Percentiles rank a stretch among this genome's conserved stretches.
phyloP scores from a whole-genome alignment of 2,329 filamentous ascomycete species.

The Penicillium occitanis region DNA sequence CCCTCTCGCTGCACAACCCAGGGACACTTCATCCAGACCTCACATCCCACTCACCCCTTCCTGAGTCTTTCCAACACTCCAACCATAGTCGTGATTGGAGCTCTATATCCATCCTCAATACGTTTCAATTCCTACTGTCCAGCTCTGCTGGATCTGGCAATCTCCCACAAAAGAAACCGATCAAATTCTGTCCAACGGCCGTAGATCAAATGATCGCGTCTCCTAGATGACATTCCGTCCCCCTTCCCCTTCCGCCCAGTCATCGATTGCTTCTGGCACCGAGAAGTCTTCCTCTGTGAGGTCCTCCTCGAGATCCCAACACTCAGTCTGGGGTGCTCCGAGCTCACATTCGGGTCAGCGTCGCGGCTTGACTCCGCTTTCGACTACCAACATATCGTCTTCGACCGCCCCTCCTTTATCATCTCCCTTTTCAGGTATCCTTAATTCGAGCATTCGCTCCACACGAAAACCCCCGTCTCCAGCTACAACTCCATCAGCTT shows the following conservation, averaged over 20 bases:
- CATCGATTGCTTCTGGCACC: conserved; percentile 53
- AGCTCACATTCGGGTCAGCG: conserved; percentile 56
- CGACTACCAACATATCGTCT: conserved; percentile 51
- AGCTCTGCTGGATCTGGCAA: conserved; percentile 19
- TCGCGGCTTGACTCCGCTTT: conserved; percentile 59
- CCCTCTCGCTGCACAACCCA: conserved; percentile 5
- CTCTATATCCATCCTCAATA: background rate
- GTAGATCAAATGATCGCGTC: conserved; percentile 53
- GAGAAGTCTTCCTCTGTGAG: conserved; percentile 49
- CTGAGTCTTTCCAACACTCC: background rate
- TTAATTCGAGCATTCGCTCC: conserved; percentile 52
- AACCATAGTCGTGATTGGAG: background rate
- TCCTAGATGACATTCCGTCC: conserved; percentile 59
- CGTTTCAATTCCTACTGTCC: background rate
- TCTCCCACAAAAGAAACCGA: conserved; percentile 9
- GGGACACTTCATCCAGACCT: conserved; percentile 16
- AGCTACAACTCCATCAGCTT: conserved; percentile 56
- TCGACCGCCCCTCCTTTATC: conserved; percentile 53
- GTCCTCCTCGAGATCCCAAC: conserved; percentile 47
- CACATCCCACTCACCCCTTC: conserved; percentile 8
- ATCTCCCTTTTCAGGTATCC: conserved; percentile 54
- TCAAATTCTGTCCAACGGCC: conserved; percentile 29
- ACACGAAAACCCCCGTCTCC: conserved; percentile 55
- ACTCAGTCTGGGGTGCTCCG: conserved; percentile 58
- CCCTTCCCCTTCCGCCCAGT: conserved; percentile 53